Percentiles rank a stretch among this genome's conserved stretches.
Evolutionary conservation across 1,284 basidiomycete species (phyloP).

Genomic region (Pseudozyma flocculosa): DNA sequence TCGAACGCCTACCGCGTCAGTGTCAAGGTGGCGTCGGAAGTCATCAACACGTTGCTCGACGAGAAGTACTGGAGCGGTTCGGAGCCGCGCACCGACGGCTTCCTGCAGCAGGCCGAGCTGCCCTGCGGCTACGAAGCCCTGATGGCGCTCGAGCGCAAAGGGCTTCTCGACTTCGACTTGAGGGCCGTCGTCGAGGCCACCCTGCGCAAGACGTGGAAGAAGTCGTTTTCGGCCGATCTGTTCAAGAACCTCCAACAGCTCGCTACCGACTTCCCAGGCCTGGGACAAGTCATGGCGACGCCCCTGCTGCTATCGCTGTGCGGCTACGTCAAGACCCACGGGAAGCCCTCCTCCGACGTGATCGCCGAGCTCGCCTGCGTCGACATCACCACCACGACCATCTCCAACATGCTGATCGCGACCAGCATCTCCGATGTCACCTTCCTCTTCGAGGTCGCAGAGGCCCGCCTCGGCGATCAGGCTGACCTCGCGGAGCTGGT

Average conservation of each 20-base stretch:
- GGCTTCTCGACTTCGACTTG: background rate
- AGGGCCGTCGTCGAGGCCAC: background rate
- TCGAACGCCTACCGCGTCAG: background rate
- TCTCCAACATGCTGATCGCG: conserved; percentile 1
- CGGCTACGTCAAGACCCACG: background rate
- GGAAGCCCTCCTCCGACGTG: background rate
- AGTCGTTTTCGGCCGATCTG: background rate
- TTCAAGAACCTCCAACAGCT: background rate
- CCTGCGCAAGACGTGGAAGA: background rate
- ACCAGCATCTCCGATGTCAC: conserved; percentile 1
- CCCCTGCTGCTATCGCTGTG: background rate
- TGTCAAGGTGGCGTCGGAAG: background rate
- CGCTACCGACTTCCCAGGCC: background rate
- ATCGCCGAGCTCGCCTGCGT: background rate
- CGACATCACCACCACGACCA: background rate
- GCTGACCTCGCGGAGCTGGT: background rate
- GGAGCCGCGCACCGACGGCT: too few species aligned
- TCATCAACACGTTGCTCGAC: too few species aligned
- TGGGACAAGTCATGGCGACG: background rate
- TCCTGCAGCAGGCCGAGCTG: background rate
- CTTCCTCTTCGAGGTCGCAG: conserved; percentile 1
- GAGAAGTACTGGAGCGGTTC: too few species aligned
- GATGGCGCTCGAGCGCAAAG: background rate
- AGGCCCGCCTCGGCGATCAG: background rate
- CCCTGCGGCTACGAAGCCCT: background rate